Percentiles rank a stretch among this genome's conserved stretches.
phyloP scores from a whole-genome alignment of 805 yeast genomes.

The Wickerhamiella brachini region DNA sequence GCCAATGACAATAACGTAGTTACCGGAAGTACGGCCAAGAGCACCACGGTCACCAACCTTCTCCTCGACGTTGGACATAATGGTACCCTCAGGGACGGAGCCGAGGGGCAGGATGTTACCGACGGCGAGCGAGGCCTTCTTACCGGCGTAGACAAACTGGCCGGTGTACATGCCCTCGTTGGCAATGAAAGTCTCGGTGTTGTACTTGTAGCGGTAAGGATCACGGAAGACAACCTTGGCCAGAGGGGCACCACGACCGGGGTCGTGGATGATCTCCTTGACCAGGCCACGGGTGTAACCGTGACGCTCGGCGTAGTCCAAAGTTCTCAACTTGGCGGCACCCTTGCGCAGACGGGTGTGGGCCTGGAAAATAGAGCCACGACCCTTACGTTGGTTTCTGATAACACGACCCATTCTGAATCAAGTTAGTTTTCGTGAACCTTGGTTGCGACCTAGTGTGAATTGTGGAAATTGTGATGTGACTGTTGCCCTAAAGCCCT shows the following conservation, averaged over 20 bases:
- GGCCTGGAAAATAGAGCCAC: constrained; percentile 96
- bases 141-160: constrained; percentile 97
- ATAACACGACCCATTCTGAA: constrained; percentile 43
- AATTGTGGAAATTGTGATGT: neutral
- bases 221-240: constrained; percentile 99
- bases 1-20: constrained; percentile 97
- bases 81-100: constrained; percentile 98
- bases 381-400: constrained; percentile 99
- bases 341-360: constrained; percentile 99
- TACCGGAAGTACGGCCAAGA: constrained; percentile 98
- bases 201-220: constrained; percentile 96
- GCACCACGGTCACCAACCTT: constrained; percentile 99
- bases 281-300: constrained; percentile 99
- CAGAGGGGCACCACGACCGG: constrained; percentile 99
- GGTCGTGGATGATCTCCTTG: constrained; percentile 96
- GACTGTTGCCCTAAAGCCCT: constrained; percentile 1
- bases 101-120: constrained; percentile 97
- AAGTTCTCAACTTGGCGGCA: constrained; percentile 99
- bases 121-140: constrained; percentile 83
- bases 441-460: neutral
- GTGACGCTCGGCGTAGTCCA: constrained; percentile 98
- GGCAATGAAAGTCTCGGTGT: constrained; percentile 98
- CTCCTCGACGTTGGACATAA: constrained; percentile 96
- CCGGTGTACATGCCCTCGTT: constrained; percentile 99
- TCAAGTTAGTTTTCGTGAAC: neutral